phyloP scores from a whole-genome alignment of 108 stramenopile species.

The Nitzschia sp. region DNA sequence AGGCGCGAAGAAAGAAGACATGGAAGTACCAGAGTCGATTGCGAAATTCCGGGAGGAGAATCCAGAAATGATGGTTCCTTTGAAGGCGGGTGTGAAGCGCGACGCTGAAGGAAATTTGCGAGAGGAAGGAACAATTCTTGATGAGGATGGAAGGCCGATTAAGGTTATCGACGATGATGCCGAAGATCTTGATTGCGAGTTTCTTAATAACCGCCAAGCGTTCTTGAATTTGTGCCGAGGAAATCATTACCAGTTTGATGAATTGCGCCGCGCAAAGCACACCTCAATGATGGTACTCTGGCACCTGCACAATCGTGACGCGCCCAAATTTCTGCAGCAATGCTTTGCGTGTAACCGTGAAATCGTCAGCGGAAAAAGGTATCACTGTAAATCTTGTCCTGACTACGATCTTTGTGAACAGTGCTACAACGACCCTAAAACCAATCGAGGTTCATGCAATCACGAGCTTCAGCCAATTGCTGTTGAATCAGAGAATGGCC shows the following conservation, averaged over 20 bases:
- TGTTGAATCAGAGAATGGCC: conserved; percentile 53
- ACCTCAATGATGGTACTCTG: conserved; percentile 99
- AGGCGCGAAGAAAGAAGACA: conserved; percentile 73
- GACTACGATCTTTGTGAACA: conserved; percentile 94
- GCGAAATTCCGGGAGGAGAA: conserved; percentile 52
- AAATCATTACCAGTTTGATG: conserved; percentile 99
- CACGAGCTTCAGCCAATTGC: conserved; percentile 75
- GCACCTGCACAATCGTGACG: conserved; percentile 97
- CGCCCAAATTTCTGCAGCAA: conserved; percentile 92
- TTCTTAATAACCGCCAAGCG: conserved; percentile 85
- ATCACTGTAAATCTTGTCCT: conserved; percentile 84
- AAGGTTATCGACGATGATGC: conserved; percentile 88
- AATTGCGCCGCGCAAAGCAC: conserved; percentile 97
- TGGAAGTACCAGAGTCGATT: conserved; percentile 71
- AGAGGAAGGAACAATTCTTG: conserved; percentile 26
- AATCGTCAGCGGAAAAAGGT: conserved; percentile 82
- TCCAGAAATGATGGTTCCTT: conserved; percentile 25
- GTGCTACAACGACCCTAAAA: conserved; percentile 70
- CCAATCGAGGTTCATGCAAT: conserved; percentile 75
- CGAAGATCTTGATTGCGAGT: conserved; percentile 89
- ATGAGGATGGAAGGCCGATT: conserved; percentile 54
- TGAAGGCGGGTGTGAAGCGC: conserved; percentile 46
- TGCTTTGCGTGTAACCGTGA: conserved; percentile 82
- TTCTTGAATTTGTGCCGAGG: conserved; percentile 88
- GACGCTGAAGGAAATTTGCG: conserved; percentile 46